Conservation (phyloP, 805 yeast genomes). For the Zygoascus flipseniorum region DNA sequence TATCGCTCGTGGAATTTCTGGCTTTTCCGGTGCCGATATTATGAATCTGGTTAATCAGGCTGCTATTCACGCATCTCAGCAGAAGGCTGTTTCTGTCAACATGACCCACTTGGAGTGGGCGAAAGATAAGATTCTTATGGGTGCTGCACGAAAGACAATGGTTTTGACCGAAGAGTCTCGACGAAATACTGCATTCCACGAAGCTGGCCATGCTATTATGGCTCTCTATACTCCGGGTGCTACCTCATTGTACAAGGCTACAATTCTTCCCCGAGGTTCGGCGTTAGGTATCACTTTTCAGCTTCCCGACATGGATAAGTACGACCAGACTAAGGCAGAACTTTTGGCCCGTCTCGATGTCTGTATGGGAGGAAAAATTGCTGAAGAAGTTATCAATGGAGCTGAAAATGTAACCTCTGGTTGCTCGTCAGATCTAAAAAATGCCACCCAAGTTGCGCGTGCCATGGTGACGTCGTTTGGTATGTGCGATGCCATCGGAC, state of each 20-base stretch:
- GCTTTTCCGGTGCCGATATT: slow-evolving; percentile 95
- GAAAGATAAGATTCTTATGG: slow-evolving; percentile 93
- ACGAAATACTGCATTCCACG: slow-evolving; percentile 93
- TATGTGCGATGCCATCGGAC: slow-evolving; percentile 91
- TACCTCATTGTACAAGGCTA: slow-evolving; percentile 91
- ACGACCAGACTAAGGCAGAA: slow-evolving; percentile 82
- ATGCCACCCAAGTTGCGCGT: slow-evolving; percentile 87
- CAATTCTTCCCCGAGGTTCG: slow-evolving; percentile 92
- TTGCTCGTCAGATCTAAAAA: slow-evolving; percentile 82
- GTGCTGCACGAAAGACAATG: slow-evolving; percentile 97
- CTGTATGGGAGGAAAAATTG: slow-evolving; percentile 98
- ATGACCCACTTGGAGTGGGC: slow-evolving; percentile 98
- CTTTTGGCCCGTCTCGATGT: slow-evolving; percentile 90
- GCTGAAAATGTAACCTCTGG: slow-evolving; percentile 91
- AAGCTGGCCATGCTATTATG: slow-evolving; percentile 98
- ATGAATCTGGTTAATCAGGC: slow-evolving; percentile 97
- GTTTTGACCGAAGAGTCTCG: slow-evolving; percentile 93
- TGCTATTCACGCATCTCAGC: slow-evolving; percentile 92
- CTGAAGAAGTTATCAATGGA: slow-evolving; percentile 89
- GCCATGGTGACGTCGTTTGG: slow-evolving; percentile 97
- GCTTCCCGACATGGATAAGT: slow-evolving; percentile 96
- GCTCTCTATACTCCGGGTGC: slow-evolving; percentile 94
- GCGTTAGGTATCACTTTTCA: slow-evolving; percentile 97
- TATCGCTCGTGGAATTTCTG: slow-evolving; percentile 96
- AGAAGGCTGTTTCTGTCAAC: slow-evolving; percentile 81